Conservation (phyloP, 768 basidiomycete species). For the Russula brevipes region DNA sequence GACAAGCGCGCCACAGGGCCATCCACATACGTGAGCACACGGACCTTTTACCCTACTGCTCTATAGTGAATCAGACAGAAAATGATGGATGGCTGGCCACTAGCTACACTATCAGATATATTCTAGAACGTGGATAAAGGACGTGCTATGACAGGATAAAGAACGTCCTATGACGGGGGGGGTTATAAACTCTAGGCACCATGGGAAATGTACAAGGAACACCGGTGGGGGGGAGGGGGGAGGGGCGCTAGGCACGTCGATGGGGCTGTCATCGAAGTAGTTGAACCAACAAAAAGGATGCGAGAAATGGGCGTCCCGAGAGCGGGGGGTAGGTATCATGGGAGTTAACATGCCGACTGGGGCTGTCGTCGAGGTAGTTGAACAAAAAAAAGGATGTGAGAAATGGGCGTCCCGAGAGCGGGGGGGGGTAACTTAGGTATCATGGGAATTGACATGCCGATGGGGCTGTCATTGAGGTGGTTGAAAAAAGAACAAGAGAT, state of each 20-base stretch:
- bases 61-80: not conserved
- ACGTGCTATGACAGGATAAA: not conserved
- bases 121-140: too few species aligned
- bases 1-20: not conserved
- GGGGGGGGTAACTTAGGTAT: not conserved
- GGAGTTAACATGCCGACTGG: too few species aligned
- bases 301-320: not conserved
- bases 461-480: too few species aligned
- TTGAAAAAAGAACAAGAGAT: too few species aligned
- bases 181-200: not conserved
- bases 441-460: too few species aligned
- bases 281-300: not conserved
- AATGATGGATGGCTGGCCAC: not conserved
- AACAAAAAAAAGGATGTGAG: not conserved
- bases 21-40: not conserved
- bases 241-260: not conserved
- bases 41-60: not conserved
- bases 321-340: not conserved
- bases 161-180: not conserved
- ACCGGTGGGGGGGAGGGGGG: too few species aligned
- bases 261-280: not conserved
- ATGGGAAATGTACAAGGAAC: not conserved
- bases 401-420: not conserved
- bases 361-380: too few species aligned
- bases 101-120: too few species aligned